A percentile compares a stretch with the other conserved stretches of the same genome.
phyloP scores from a whole-genome alignment of 208 protist genomes.

The Leishmania martiniquensis region DNA sequence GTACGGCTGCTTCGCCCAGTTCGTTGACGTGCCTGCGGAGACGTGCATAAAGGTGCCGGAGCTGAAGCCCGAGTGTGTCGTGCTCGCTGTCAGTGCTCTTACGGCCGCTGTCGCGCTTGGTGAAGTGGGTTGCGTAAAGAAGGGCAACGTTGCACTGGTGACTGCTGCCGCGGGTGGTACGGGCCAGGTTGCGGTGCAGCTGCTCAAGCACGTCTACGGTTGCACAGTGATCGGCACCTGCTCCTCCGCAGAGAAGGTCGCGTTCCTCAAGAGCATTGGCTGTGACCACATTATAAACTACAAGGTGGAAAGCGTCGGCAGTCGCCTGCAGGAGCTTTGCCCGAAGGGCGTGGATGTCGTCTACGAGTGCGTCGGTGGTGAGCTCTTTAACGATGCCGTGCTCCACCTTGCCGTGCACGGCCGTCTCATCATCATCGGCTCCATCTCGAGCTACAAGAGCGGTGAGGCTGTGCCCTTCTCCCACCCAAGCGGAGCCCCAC shows the following conservation, averaged over 20 bases:
- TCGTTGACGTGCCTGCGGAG: conserved; percentile 25
- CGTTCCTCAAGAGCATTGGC: conserved; percentile 77
- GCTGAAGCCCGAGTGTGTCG: conserved; percentile 39
- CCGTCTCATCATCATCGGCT: conserved; percentile 78
- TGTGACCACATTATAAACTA: conserved; percentile 89
- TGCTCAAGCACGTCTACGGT: conserved; percentile 83
- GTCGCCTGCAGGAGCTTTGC: conserved; percentile 42
- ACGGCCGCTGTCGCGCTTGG: conserved; percentile 77
- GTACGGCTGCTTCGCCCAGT: conserved; percentile 69
- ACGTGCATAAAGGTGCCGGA: conserved; percentile 41
- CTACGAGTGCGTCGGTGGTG: conserved; percentile 88
- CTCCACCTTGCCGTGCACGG: conserved; percentile 69
- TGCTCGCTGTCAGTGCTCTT: conserved; percentile 46
- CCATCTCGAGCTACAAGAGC: conserved; percentile 69
- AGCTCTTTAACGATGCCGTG: conserved; percentile 71
- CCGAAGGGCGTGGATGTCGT: conserved; percentile 85
- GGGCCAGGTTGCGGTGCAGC: conserved; percentile 88
- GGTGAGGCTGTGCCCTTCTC: conserved; percentile 36
- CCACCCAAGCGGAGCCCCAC: conserved; percentile 17
- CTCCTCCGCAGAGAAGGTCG: conserved; percentile 62
- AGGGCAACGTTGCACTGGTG: conserved; percentile 71
- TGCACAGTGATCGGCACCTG: conserved; percentile 91
- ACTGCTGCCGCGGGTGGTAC: conserved; percentile 89
- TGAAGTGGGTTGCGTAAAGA: conserved; percentile 42
- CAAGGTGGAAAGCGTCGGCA: conserved; percentile 65